Percentiles rank a stretch among this genome's conserved stretches.
phyloP scores from a whole-genome alignment of 352 stramenopile species.

The Globisporangium carolinianum region DNA sequence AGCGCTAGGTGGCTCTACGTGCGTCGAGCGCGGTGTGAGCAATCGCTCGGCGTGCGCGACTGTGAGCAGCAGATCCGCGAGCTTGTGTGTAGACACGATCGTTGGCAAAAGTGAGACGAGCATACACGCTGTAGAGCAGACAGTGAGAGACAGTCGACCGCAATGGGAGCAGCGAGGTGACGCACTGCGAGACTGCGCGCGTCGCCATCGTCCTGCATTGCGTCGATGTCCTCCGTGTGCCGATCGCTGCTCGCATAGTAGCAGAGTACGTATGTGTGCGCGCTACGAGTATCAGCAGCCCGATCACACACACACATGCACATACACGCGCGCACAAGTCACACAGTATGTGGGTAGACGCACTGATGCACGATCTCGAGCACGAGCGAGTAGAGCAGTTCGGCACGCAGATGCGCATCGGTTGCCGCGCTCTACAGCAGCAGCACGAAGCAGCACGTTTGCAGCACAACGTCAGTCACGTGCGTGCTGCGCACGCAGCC shows the following conservation, averaged over 20 bases:
- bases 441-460: background rate
- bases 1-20: too few relatives aligned
- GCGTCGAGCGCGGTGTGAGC: constrained; percentile 4
- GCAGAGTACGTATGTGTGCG: background rate
- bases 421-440: constrained; percentile 7
- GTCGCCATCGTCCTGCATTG: constrained; percentile 4
- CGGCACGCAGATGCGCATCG: constrained; percentile 25
- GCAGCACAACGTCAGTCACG: too few relatives aligned
- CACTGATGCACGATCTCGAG: constrained; percentile 21
- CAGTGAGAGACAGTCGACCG: background rate
- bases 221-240: background rate
- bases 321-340: background rate
- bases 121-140: background rate
- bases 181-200: constrained; percentile 10
- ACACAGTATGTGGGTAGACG: background rate
- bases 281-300: too few relatives aligned
- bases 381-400: constrained; percentile 26
- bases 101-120: too few relatives aligned
- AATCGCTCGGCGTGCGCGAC: constrained; percentile 24
- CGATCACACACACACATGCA: background rate
- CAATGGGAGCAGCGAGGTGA: background rate
- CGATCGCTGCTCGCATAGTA: background rate
- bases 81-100: too few relatives aligned
- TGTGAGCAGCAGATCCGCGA: constrained; percentile 25
- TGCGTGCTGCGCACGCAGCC: background rate